A percentile compares a stretch with the other conserved stretches of the same genome.
phyloP scores from a whole-genome alignment of 2,329 filamentous ascomycete genomes.

The Fusarium redolens region DNA sequence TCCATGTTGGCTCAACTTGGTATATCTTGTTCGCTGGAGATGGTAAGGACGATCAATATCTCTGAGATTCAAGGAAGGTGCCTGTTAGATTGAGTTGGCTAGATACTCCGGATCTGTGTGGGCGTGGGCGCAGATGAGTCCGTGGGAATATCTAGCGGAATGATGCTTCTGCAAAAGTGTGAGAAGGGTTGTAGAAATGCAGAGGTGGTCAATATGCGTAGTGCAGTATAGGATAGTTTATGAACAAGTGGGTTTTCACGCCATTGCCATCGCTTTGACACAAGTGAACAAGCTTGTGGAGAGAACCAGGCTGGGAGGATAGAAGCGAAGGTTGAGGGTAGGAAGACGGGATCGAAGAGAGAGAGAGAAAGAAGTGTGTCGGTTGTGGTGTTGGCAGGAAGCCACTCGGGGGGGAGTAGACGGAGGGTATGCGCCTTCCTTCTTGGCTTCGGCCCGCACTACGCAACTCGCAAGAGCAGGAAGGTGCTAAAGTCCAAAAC shows the following conservation, averaged over 20 bases:
- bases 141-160: conserved; percentile 1
- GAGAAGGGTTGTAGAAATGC: conserved; percentile 2
- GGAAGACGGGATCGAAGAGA: not conserved
- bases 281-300: conserved; percentile 4
- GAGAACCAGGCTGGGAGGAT: conserved; percentile 6
- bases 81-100: conserved; percentile 43
- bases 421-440: conserved; percentile 17
- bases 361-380: not conserved
- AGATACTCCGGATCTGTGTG: conserved; percentile 21
- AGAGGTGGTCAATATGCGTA: conserved; percentile 7
- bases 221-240: conserved; percentile 18
- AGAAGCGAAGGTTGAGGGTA: not conserved
- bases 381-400: not conserved
- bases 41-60: conserved; percentile 27
- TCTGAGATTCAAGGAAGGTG: conserved; percentile 46
- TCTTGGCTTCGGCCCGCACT: not conserved
- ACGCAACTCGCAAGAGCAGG: not conserved
- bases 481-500: not conserved
- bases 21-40: conserved; percentile 35
- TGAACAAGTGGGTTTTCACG: conserved; percentile 28
- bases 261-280: conserved; percentile 20
- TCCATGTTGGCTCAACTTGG: conserved; percentile 47
- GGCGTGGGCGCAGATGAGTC: conserved; percentile 8
- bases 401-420: conserved; percentile 3
- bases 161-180: conserved; percentile 16